Evolutionary conservation across 495 filamentous ascomycete genomes (phyloP).

Genomic region (Terfezia claveryi): DNA sequence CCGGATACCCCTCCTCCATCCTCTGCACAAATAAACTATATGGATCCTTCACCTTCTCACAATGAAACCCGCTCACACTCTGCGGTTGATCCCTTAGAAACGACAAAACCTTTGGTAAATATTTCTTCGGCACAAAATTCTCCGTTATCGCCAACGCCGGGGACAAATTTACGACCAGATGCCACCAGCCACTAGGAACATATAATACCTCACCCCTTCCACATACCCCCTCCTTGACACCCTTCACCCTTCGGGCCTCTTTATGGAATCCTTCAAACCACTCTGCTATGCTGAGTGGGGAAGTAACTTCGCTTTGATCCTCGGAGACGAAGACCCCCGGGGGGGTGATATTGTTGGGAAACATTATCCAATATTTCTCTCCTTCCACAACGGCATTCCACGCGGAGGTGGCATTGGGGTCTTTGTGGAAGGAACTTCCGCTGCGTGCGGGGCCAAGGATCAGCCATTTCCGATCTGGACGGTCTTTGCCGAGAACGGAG

Average conservation of each 20-base stretch:
- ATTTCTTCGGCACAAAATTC: slow-evolving; percentile 72
- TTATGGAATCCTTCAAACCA: slow-evolving; percentile 82
- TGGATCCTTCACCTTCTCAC: slow-evolving; percentile 44
- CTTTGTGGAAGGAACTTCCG: slow-evolving; percentile 90
- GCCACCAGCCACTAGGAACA: slow-evolving; percentile 89
- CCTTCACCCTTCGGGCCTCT: slow-evolving; percentile 55
- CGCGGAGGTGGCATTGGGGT: slow-evolving; percentile 46
- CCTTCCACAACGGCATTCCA: slow-evolving; percentile 92
- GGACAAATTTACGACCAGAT: slow-evolving; percentile 77
- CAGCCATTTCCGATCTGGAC: slow-evolving; percentile 81
- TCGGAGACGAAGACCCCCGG: slow-evolving; percentile 83
- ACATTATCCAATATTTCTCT: slow-evolving; percentile 97
- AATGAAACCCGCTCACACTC: slow-evolving; percentile 66
- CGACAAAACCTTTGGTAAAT: slow-evolving; percentile 49
- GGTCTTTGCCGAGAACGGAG: slow-evolving; percentile 49
- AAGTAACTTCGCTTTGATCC: slow-evolving; percentile 86
- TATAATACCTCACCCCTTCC: slow-evolving; percentile 73
- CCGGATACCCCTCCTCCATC: slow-evolving; percentile 39
- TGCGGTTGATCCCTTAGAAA: slow-evolving; percentile 67
- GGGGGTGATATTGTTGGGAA: slow-evolving; percentile 49
- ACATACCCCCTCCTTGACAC: slow-evolving; percentile 77
- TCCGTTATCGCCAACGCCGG: slow-evolving; percentile 77
- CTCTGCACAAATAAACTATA: slow-evolving; percentile 53
- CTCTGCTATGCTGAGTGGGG: slow-evolving; percentile 84
- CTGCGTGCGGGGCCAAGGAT: slow-evolving; percentile 78